Evolutionary conservation across 306 rosid genomes (phyloP).

Genomic region (Argentina anserina): DNA sequence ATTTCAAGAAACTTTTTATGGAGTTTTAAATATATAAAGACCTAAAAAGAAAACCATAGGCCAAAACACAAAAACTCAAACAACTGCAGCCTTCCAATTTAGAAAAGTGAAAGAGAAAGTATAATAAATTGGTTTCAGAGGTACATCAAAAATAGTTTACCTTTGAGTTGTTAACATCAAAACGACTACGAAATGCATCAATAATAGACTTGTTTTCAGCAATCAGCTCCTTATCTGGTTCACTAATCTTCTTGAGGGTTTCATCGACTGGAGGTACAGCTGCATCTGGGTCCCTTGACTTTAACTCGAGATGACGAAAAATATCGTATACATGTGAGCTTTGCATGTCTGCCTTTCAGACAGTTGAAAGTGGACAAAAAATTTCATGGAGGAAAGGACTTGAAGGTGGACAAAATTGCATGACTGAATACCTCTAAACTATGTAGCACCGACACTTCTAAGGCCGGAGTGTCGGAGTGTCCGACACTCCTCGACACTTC

Average conservation of each 20-base stretch:
- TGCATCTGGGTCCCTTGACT: conserved; percentile 70
- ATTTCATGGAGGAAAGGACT: neutral
- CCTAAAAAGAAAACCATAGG: neutral
- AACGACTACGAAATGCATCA: conserved; percentile 39
- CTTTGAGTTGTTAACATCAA: conserved; percentile 55
- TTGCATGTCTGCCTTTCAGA: neutral
- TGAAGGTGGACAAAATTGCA: conserved; percentile 8
- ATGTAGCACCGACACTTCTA: too few species aligned
- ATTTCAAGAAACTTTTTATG: neutral
- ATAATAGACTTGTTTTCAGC: conserved; percentile 44
- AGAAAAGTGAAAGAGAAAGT: neutral
- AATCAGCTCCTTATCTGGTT: conserved; percentile 57
- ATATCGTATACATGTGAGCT: conserved; percentile 2
- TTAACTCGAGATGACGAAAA: conserved; percentile 58
- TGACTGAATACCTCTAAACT: conserved; percentile 66
- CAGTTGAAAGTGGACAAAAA: neutral
- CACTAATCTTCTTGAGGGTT: conserved; percentile 71
- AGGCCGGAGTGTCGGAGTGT: too few species aligned
- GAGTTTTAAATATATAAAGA: neutral
- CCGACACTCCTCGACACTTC: too few species aligned
- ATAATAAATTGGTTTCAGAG: neutral
- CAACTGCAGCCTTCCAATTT: neutral
- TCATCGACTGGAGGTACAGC: conserved; percentile 73
- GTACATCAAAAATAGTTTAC: conserved; percentile 17
- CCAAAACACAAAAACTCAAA: neutral